Evolutionary conservation across 768 basidiomycete species (phyloP).

Genomic region (Xanthoconium purpureum): DNA sequence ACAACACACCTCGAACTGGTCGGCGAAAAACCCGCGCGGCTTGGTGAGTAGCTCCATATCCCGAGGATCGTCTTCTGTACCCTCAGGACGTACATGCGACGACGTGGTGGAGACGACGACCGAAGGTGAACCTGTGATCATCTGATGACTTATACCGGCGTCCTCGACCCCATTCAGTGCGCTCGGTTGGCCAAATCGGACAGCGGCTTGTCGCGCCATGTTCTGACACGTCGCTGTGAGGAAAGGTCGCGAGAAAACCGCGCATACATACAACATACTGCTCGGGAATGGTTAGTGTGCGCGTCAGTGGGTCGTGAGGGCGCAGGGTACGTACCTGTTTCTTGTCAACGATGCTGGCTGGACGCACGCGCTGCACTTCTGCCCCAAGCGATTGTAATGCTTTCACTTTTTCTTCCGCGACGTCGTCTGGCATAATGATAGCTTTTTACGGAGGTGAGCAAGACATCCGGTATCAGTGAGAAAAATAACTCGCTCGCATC

Average conservation of each 20-base stretch:
- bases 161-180: constrained; percentile 12
- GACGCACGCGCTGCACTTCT: constrained; percentile 84
- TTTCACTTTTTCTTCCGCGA: constrained; percentile 88
- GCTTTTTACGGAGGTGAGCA: constrained; percentile 40
- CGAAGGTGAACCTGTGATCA: constrained; percentile 45
- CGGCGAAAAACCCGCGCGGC: constrained; percentile 88
- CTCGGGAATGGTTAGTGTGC: not conserved
- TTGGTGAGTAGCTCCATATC: constrained; percentile 44
- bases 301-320: not conserved
- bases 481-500: constrained; percentile 60
- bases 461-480: not conserved
- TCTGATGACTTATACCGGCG: constrained; percentile 29
- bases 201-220: constrained; percentile 76
- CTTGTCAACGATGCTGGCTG: constrained; percentile 94
- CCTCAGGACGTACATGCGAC: constrained; percentile 36
- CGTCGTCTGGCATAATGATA: constrained; percentile 88
- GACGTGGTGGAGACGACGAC: constrained; percentile 56
- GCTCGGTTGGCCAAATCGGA: constrained; percentile 58
- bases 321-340: constrained; percentile 62
- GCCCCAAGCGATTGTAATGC: constrained; percentile 83
- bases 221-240: constrained; percentile 51
- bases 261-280: constrained; percentile 62
- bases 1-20: constrained; percentile 79
- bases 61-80: constrained; percentile 30
- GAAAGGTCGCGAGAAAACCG: not conserved